Percentiles rank a stretch among this genome's conserved stretches.
Conservation (phyloP, 108 stramenopile genomes). For the Mediolabrus comicus region DNA sequence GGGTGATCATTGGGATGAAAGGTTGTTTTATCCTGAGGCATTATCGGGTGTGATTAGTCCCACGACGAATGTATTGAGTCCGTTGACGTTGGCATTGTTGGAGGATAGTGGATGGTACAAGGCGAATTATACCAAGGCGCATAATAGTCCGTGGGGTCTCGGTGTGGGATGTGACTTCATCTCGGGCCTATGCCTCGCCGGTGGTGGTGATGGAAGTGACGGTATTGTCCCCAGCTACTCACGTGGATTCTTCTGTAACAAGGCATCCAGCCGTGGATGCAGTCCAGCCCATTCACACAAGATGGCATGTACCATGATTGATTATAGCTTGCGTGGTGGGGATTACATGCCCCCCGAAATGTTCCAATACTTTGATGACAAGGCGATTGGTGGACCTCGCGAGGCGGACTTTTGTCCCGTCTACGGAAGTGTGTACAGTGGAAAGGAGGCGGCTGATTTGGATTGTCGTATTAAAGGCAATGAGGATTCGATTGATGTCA, state of each 20-base stretch:
- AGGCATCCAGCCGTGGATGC: slow-evolving; percentile 59
- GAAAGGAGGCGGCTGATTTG: slow-evolving; percentile 54
- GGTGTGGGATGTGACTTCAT: slow-evolving; percentile 85
- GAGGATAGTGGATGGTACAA: slow-evolving; percentile 88
- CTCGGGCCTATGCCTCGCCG: slow-evolving; percentile 54
- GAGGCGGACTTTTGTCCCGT: slow-evolving; percentile 86
- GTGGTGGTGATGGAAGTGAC: slow-evolving; percentile 43
- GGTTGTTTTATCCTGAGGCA: slow-evolving; percentile 70
- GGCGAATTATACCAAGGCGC: slow-evolving; percentile 54
- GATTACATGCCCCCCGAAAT: slow-evolving; percentile 45
- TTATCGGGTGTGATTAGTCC: slow-evolving; percentile 72
- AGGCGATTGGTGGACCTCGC: slow-evolving; percentile 65
- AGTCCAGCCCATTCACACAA: slow-evolving; percentile 73
- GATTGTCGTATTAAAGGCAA: slow-evolving; percentile 62
- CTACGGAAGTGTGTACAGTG: slow-evolving; percentile 68
- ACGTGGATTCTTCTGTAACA: slow-evolving; percentile 72
- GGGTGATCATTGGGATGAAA: slow-evolving; percentile 88
- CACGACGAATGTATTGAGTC: slow-evolving; percentile 69
- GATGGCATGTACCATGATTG: slow-evolving; percentile 77
- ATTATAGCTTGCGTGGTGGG: slow-evolving; percentile 61
- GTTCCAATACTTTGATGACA: slow-evolving; percentile 70
- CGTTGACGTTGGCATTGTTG: slow-evolving; percentile 73
- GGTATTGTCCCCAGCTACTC: slow-evolving; percentile 56
- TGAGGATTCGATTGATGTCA: slow-evolving; percentile 57
- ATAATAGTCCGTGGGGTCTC: slow-evolving; percentile 57